Evolutionary conservation across 2,329 filamentous ascomycete species (phyloP), one percentile per base, ranked within the genome.

Genomic region (Bipolaris bicolor): DNA sequence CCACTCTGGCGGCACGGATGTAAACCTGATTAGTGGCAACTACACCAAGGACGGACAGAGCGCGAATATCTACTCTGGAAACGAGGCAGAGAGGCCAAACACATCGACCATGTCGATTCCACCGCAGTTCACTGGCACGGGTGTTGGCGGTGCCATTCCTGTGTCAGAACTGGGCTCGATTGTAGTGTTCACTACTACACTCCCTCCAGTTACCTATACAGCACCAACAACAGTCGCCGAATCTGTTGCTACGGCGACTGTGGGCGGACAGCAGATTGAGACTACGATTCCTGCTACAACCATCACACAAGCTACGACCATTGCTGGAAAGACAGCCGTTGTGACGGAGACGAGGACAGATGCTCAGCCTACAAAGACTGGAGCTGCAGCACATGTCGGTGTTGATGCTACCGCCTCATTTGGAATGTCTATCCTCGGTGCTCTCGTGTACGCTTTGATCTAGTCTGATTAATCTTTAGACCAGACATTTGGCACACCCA

Each of bases 71-170:
- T 84, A 83, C 61, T 66, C 72, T 5, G 58, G 66, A 40, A 66
- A 74, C 29, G 62, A 73, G 3, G 63, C 68, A 1, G 71, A 71
- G 13, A 78, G 77, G 58, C 80, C 81, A 1, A 78, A 83, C 55
- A 80, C 78, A 1, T 70, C 77, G 1, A 80, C 76, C 0, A 64
- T 82, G 16, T 70, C 74, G 7, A 73, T 82, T 7, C 80, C 81
- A 5, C 75, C 75, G 1, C 79, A 80, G 41, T 82, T 72, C 58
- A 83, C 81, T 0, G 79, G 73, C 15, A 73, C 73, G 1, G 81
- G 81, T 13, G 75, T 80, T 2, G 81, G 81, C 6, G 76, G 70
- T 16, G 80, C 80, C 0, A 79, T 83, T 39, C 81, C 81, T 0
- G 74, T 75, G 0, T 77, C 74, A 7, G 76, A 74, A 43, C 67